Base-by-base conservation (phyloP, 192 early-diverging fungal genomes). In the Linnemannia elongata region DNA sequence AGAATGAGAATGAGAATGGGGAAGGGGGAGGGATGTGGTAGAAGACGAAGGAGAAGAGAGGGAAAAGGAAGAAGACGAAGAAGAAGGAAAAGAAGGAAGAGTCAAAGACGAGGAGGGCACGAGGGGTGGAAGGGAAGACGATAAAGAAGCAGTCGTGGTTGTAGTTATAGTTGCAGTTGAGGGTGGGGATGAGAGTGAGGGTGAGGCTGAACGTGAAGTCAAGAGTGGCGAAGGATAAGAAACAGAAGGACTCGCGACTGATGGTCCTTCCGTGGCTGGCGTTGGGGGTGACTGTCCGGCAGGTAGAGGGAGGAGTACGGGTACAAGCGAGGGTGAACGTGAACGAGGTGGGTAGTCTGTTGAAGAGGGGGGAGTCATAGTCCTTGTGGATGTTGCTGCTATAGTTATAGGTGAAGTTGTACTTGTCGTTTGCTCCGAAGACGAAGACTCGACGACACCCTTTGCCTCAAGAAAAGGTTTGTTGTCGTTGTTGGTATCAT, bases 101-200 rank as follows among this genome's bases (percentile, higher is more conserved):
- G 49, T 52, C 49, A 52, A 52, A 52, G 49, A 20, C 18, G 20
- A 52, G 20, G 49, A 20, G 49, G 3, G 49, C 49, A 52, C 47
- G 54, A n/a, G 54, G 24, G 52, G 52, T 1, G 52, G 52, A 54
- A 17, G 18, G 20, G 52, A 22, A 22, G 54, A 27, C n/a, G n/a
- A 39, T 39, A 39, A 6, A 66, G 60, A 66, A 66, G 60, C 27
- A 33, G 27, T 27, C 60, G 60, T n/a, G 57, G n/a, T 30, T 9
- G 55, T 10, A 45, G 44, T 45, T 52, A 18, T 52, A 78, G 68
- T 39, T 55, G 39, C 72, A 78, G 68, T 39, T 55, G 39, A 79
- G 17, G 57, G 49, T 52, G 49, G 20, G 17, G 6, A 22, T 22
- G 49, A 22, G 1, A 18, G 49, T 22, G 17, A 15, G 44, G 44